These are phyloP conservation scores for Neckera pumila DNA, from an alignment of 225 moss, liverwort and hornwort species.

Conservation along the genomic window DNA sequence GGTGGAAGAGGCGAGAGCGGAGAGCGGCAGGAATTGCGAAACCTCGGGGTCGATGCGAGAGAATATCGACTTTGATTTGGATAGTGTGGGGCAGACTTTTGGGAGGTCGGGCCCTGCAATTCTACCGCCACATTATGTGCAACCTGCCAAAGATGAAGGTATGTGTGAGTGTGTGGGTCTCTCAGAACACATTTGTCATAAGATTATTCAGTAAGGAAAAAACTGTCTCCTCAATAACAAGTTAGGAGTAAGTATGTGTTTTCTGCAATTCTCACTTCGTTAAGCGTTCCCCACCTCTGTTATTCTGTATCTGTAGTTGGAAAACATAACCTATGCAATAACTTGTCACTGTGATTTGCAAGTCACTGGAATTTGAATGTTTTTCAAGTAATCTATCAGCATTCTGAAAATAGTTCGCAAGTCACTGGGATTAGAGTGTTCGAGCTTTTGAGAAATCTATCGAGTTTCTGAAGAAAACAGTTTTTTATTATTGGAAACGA, in stretches of 20 bases:
- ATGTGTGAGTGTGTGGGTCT: background rate
- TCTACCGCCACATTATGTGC: slow-evolving; percentile 10
- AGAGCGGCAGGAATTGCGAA: slow-evolving; percentile 15
- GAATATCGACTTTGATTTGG: background rate
- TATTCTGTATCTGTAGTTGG: background rate
- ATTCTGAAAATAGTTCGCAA: background rate
- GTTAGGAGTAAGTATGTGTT: background rate
- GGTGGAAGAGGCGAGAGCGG: background rate
- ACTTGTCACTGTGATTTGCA: background rate
- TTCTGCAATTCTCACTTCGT: background rate
- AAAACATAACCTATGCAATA: background rate
- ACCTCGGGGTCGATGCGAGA: background rate
- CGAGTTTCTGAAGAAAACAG: background rate
- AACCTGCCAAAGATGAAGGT: slow-evolving; percentile 24
- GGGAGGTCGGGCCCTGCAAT: background rate
- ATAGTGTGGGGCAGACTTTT: background rate
- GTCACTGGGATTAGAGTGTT: background rate
- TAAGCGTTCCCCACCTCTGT: background rate
- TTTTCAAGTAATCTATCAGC: background rate
- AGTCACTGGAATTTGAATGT: background rate
- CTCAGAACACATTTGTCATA: background rate
- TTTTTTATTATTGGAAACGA: background rate
- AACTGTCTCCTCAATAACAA: background rate
- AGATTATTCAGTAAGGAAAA: background rate
- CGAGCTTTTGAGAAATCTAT: background rate